Evolutionary conservation across 2,329 filamentous ascomycete genomes (phyloP), one percentile per base, ranked within the genome.

Genomic region (Hirsutella rhossiliensis): DNA sequence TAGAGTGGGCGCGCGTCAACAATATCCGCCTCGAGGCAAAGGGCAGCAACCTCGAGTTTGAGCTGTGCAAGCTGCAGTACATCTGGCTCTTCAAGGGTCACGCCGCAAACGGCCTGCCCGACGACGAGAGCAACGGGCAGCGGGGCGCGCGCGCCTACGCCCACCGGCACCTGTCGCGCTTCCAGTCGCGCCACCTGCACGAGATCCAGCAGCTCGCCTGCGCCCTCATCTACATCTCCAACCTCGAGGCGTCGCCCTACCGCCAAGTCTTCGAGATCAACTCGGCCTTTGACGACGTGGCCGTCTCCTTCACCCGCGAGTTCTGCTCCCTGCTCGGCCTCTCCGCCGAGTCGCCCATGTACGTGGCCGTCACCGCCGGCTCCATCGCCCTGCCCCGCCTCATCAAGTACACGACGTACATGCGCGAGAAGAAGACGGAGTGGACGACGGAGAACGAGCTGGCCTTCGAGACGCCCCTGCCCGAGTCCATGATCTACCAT

Each of bases 381-480:
- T 82, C 87, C 11, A 92, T 98, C 41, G 90, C 92, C 1, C 72
- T 98, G 0, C 92, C 92, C 0, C 86, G 84, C 13, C 72, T 97
- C 4, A 73, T 94, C 53, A 98, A 97, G 63, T 81, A 94, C 57
- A 86, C 87, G 46, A 80, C 76, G 3, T 89, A 92, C 57, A 89
- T 94, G 72, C 84, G 84, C 55, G 81, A 87, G 54, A 89, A 90
- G 63, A 81, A 86, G 49, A 94, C 90, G 0, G 89, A 94, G 62
- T 98, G 92, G 92, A 96, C 89, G 1, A 89, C 87, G 5, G 77
- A 84, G 48, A 82, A 92, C 56, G 92, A 98, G 62, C 70, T 98
- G 17, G 87, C 90, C 0, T 92, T 89, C 58, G 74, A 86, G 55
- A 80, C 76, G 2, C 73, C 76, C 2, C 64, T 81, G 2, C 76